Evolutionary conservation across 345 rosid genomes (phyloP).

Genomic region (Iberis pinnata): DNA sequence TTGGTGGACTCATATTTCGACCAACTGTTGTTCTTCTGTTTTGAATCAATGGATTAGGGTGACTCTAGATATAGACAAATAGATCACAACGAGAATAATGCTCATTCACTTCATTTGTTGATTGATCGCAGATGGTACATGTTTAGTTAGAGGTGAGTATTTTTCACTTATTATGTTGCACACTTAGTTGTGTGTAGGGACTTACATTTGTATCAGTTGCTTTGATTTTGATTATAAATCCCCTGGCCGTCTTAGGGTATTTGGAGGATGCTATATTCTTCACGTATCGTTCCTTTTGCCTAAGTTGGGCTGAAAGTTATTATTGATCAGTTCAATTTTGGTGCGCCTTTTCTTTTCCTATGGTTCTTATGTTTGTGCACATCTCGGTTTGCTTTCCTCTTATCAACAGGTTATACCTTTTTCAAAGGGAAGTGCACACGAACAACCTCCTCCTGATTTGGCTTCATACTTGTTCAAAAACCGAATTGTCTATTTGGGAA

Average conservation of each 20-base stretch:
- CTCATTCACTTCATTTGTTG: neutral
- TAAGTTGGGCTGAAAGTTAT: neutral
- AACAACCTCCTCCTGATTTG: conserved; percentile 91
- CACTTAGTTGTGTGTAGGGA: too few relatives aligned
- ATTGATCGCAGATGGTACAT: conserved; percentile 11
- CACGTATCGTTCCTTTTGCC: too few relatives aligned
- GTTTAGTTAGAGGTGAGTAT: conserved; percentile 5
- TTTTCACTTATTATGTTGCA: too few relatives aligned
- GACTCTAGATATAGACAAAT: too few relatives aligned
- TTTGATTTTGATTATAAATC: neutral
- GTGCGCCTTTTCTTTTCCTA: neutral
- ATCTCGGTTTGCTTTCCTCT: neutral
- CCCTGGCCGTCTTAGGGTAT: neutral
- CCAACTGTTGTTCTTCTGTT: neutral
- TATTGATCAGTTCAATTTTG: conserved; percentile 3
- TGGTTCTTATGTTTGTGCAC: neutral
- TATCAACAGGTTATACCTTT: conserved; percentile 73
- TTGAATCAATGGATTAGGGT: conserved; percentile 10
- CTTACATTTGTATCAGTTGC: conserved; percentile 1
- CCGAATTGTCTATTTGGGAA: conserved; percentile 87
- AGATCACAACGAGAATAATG: conserved; percentile 5
- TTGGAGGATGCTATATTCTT: neutral
- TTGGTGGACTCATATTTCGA: neutral
- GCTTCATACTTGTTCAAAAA: conserved; percentile 76
- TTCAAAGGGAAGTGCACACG: conserved; percentile 62